Base-by-base conservation (phyloP, 2,329 filamentous ascomycete species). In the Ophiostoma populinum region DNA sequence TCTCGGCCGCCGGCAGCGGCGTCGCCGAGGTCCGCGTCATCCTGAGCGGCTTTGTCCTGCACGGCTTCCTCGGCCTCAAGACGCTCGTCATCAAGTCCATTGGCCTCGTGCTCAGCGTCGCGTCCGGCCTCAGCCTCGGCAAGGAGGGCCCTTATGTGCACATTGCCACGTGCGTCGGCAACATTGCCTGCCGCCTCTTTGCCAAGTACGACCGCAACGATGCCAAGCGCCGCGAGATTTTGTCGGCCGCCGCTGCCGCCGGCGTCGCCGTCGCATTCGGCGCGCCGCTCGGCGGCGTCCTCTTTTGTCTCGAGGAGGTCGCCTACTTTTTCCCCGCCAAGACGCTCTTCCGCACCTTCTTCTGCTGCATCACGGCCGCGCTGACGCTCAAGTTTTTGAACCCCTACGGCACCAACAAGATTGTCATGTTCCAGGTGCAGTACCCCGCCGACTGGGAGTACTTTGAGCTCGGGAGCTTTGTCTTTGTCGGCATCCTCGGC, bases 141-240 rank as follows among this genome's bases (percentile, higher is more conserved):
- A 98, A 98, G 53, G 90, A 94, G 49, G 71, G 87, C 0, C 90
- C 90, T 0, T 95, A 87, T 48, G 90, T 98, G n/a, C 90, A 98
- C 53, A 92, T 95, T 49, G 85, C 86, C 0, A 81, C 87, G 1
- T 93, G 87, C 46, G 77, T 95, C 16, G 90, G 90, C 39, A 98
- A 98, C 48, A 92, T 98, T 51, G 75, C 79, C 21, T 94, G 87
- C 49, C 81, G 90, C 49, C 54, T 95, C n/a, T 95, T 95, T 47
- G 60, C 71, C 41, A 98, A 98, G 52, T 98, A 95, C 54, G 83
- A 90, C 47, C 66, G 71, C 43, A 98, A 98, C 47, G 90, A 98
- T 49, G 90, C 75, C 35, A 98, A 98, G 55, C 68, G 90, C 43
- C 75, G 90, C 52, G 87, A 95, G 53, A 79, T 93, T 0, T 62